Conservation (phyloP, 2,329 filamentous ascomycete species). For the Paecilomyces dactylethromorphus region DNA sequence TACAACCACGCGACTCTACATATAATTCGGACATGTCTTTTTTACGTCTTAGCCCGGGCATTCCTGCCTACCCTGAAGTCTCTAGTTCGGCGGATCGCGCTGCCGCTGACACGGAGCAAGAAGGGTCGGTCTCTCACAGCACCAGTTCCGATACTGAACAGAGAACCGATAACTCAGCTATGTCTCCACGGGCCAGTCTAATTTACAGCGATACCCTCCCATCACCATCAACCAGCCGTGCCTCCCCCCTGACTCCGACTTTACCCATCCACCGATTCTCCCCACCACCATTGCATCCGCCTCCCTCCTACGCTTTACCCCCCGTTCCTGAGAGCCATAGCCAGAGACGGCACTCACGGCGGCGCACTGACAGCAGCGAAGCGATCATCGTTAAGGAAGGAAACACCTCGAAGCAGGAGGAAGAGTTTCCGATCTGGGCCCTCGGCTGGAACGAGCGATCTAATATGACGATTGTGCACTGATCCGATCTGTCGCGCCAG, state of each 20-base stretch:
- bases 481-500: background rate
- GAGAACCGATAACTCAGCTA: conserved; percentile 22
- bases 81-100: conserved; percentile 16
- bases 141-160: conserved; percentile 28
- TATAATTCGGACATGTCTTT: conserved; percentile 33
- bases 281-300: conserved; percentile 20
- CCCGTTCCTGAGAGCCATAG: conserved; percentile 25
- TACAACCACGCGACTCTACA: conserved; percentile 25
- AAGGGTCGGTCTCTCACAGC: conserved; percentile 19
- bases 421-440: conserved; percentile 41
- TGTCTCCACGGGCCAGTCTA: conserved; percentile 27
- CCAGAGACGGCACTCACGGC: conserved; percentile 30
- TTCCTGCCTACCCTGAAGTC: conserved; percentile 16
- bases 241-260: conserved; percentile 35
- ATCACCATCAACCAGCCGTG: conserved; percentile 27
- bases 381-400: conserved; percentile 39
- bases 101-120: conserved; percentile 20
- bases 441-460: conserved; percentile 29
- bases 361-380: conserved; percentile 39
- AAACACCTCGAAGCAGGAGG: conserved; percentile 49
- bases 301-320: conserved; percentile 23
- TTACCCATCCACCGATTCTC: conserved; percentile 33
- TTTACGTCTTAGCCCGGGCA: conserved; percentile 29
- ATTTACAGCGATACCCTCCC: conserved; percentile 32
- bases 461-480: conserved; percentile 1